phyloP scores from a whole-genome alignment of 192 early-diverging fungal species.

The Linnemannia exigua region DNA sequence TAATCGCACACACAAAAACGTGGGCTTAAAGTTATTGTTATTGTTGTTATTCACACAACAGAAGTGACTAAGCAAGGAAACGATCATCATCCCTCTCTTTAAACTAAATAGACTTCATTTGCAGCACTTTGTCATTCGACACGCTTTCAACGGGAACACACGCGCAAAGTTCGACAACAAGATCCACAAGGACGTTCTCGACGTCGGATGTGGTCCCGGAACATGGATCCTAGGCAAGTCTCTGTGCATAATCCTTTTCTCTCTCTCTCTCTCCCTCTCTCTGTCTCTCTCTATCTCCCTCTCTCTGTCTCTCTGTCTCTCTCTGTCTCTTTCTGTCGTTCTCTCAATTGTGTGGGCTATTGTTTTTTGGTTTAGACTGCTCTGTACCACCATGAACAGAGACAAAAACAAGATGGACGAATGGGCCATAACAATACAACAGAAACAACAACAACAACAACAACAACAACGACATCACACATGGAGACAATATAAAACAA shows the following conservation, averaged over 20 bases:
- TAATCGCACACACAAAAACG: background rate
- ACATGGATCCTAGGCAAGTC: conserved; percentile 53
- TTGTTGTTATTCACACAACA: background rate
- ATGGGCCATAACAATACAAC: conserved; percentile 6
- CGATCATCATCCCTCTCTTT: conserved; percentile 5
- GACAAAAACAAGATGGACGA: background rate
- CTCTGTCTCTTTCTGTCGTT: background rate
- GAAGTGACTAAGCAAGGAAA: background rate
- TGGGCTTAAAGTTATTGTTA: background rate
- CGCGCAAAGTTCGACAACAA: conserved; percentile 54
- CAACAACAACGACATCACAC: no score
- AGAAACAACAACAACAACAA: background rate
- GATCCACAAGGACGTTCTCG: conserved; percentile 53
- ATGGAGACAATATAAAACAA: background rate
- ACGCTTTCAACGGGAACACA: conserved; percentile 48
- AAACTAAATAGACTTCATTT: conserved; percentile 34
- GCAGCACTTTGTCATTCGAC: conserved; percentile 52
- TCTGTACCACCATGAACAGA: conserved; percentile 1
- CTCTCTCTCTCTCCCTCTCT: background rate
- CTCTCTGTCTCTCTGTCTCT: background rate
- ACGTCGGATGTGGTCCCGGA: conserved; percentile 52
- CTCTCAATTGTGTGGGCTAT: background rate
- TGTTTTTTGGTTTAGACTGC: background rate
- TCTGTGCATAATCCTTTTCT: background rate
- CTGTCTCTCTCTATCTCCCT: background rate